Percentiles rank a stretch among this genome's conserved stretches.
These are phyloP conservation scores for Lachancea sp. DNA, from an alignment of 805 yeast genomes.

Conservation along the genomic window DNA sequence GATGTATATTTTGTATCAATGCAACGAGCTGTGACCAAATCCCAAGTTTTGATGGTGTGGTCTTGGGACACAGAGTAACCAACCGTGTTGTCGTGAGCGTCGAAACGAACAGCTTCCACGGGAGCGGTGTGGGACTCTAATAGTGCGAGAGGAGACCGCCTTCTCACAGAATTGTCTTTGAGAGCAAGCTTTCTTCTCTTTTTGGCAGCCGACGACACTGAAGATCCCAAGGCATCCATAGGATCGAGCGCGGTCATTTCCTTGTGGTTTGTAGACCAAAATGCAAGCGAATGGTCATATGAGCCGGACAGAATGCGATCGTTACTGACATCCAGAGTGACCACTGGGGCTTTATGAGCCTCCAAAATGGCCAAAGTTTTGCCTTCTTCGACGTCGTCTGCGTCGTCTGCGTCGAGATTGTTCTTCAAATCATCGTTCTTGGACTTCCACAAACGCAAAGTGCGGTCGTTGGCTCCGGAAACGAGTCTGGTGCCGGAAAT, in stretches of 20 bases:
- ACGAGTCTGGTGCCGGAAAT: slow-evolving; percentile 68
- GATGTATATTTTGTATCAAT: slow-evolving; percentile 86
- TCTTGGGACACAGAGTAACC: slow-evolving; percentile 94
- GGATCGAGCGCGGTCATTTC: slow-evolving; percentile 67
- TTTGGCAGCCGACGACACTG: slow-evolving; percentile 68
- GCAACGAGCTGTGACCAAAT: slow-evolving; percentile 75
- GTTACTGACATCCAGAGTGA: slow-evolving; percentile 49
- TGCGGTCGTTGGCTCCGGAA: slow-evolving; percentile 84
- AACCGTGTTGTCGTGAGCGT: slow-evolving; percentile 64
- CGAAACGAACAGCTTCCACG: slow-evolving; percentile 79
- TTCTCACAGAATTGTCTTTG: slow-evolving; percentile 65
- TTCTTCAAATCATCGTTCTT: slow-evolving; percentile 32
- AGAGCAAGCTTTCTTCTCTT: slow-evolving; percentile 81
- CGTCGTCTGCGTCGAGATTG: slow-evolving; percentile 34
- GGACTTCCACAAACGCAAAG: slow-evolving; percentile 81
- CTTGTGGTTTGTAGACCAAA: slow-evolving; percentile 85
- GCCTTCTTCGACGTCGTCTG: slow-evolving; percentile 53
- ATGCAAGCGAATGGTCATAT: slow-evolving; percentile 68
- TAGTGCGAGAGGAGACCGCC: slow-evolving; percentile 74
- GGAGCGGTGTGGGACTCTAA: slow-evolving; percentile 81
- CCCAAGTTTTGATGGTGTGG: slow-evolving; percentile 95
- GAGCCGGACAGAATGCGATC: slow-evolving; percentile 77
- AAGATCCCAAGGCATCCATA: slow-evolving; percentile 38
- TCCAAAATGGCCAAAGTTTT: slow-evolving; percentile 78
- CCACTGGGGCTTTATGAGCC: slow-evolving; percentile 89